Evolutionary conservation across 495 filamentous ascomycete species (phyloP).

Genomic region (Hypomontagnella monticulosa): DNA sequence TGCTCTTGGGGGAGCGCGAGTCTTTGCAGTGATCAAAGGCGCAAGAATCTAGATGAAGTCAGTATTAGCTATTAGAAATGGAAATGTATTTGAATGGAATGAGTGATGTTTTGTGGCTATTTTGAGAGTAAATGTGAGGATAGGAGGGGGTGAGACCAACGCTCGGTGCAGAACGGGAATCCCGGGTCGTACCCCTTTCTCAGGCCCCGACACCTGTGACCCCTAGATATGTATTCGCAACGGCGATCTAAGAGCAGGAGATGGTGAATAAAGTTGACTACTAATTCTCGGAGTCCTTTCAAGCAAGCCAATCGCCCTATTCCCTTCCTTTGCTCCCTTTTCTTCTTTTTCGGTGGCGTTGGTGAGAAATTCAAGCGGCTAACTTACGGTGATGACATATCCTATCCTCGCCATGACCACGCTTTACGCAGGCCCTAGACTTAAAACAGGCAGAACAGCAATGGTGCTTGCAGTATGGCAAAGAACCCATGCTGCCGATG

Average conservation of each 20-base stretch:
- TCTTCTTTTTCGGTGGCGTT: background rate
- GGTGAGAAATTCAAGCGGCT: background rate
- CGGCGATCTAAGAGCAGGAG: constrained; percentile 16
- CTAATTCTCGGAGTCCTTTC: background rate
- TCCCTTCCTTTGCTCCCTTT: background rate
- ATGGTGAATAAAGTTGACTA: background rate
- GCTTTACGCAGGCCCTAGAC: constrained; percentile 17
- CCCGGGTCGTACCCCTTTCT: constrained; percentile 17
- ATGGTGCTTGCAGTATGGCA: constrained; percentile 29
- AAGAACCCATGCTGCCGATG: constrained; percentile 1
- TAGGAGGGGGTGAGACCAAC: constrained; percentile 25
- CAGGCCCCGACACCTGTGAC: constrained; percentile 10
- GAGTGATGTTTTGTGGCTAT: too few species aligned
- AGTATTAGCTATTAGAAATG: constrained; percentile 7
- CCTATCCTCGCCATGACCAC: constrained; percentile 34
- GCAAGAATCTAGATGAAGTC: constrained; percentile 20
- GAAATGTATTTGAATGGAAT: too few species aligned
- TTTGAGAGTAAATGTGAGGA: background rate
- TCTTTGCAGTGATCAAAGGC: constrained; percentile 15
- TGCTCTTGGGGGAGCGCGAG: constrained; percentile 16
- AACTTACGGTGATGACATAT: constrained; percentile 33
- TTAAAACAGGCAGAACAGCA: constrained; percentile 17
- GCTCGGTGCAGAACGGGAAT: constrained; percentile 27
- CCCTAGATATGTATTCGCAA: constrained; percentile 14
- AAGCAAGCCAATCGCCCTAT: background rate